Base-by-base conservation (phyloP, 2,329 filamentous ascomycete species). In the Pseudocercospora eumusae region DNA sequence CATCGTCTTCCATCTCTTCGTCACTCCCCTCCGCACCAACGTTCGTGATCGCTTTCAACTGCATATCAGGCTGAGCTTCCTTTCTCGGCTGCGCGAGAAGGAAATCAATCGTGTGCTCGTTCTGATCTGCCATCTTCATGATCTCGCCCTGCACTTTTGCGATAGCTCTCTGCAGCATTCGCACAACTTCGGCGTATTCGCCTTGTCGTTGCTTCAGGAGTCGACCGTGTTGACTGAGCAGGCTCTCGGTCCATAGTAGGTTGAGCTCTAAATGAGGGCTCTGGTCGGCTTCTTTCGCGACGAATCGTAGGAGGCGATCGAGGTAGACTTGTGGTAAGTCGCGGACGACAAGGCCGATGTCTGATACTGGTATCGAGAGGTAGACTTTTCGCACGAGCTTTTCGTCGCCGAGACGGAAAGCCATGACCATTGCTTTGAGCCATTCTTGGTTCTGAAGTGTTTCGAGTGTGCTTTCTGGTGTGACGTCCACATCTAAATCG, bases 261-360 rank as follows among this genome's bases (percentile, higher is more conserved):
- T 95, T 96, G 77, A 98, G 96, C 78, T 99, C 95, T 4, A 99
- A 84, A 80, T 97, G 93, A 1, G 93, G 93, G 1, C 89, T 93
- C 73, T 93, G 88, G 70, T 98, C 93, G 1, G 91, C 90, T 71
- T 96, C 91, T 9, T 89, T 84, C 2, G 92, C 92, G 6, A 98
- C 89, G 68, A 96, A 96, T 50, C 92, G 89, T 55, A 99, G 82
- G 11, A 98, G 81, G 2, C 91, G 86, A 27, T 90, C 86, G 5
- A 99, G 87, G 75, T 99, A 99, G 27, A 97, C 90, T 0, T 85
- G 83, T 0, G 95, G 95, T 40, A 97, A 79, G 31, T 89, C 86
- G 57, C 86, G 87, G 23, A 96, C 90, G 0, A 96, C 87, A 8
- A 96, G 85, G 0, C 84, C 73, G 52, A 98, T 90, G 67, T 93